A percentile compares a stretch with the other conserved stretches of the same genome.
Evolutionary conservation across 176 grass and related monocot genomes (phyloP).

Genomic region (Carex myosuroides): DNA sequence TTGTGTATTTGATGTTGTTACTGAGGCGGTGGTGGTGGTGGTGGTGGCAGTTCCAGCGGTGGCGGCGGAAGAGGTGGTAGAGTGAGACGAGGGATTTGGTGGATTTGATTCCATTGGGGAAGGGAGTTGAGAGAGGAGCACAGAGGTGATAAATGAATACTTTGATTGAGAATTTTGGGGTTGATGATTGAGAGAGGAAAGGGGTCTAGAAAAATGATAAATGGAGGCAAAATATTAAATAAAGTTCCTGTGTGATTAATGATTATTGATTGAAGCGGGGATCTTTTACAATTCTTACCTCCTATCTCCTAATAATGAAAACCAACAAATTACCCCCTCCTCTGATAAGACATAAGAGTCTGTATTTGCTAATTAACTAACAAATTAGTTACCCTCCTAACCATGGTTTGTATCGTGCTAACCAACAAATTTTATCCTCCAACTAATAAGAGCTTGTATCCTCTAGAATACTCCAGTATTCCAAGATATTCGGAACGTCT

Average conservation of each 20-base stretch:
- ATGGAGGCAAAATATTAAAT: background rate
- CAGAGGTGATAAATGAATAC: conserved; percentile 3
- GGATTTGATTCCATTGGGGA: conserved; percentile 16
- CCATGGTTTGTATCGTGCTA: background rate
- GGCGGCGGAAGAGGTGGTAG: background rate
- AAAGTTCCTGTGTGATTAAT: conserved; percentile 3
- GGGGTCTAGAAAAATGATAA: background rate
- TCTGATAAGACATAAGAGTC: background rate
- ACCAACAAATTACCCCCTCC: background rate
- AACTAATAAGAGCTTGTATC: background rate
- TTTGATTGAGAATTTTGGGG: background rate
- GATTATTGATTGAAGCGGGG: background rate
- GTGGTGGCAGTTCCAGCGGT: conserved; percentile 10
- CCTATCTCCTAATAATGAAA: background rate
- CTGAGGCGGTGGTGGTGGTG: background rate
- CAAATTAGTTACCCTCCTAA: background rate
- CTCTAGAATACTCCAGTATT: background rate
- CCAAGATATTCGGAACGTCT: background rate
- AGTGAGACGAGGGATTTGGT: background rate
- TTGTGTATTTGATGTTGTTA: background rate
- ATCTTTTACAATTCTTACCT: background rate
- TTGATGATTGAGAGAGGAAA: background rate
- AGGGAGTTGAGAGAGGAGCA: background rate
- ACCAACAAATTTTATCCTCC: background rate
- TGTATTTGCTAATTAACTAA: background rate